Percentiles rank a stretch among this genome's conserved stretches.
phyloP scores from a whole-genome alignment of 1,139 yeast species.

The Saccharomyces hybrid region DNA sequence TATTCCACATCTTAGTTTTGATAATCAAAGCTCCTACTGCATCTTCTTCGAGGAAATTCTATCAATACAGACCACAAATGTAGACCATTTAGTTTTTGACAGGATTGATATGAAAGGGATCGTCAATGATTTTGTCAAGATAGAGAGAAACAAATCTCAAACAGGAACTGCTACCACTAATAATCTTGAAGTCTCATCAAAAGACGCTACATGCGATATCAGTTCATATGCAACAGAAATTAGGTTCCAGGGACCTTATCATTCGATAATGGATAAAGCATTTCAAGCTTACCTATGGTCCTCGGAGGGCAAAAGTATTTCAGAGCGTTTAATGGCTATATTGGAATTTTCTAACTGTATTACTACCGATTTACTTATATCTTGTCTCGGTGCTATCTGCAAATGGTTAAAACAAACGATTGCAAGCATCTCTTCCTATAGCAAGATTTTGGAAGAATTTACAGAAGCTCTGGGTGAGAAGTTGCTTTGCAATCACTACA shows the following conservation, averaged over 20 bases:
- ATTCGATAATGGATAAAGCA: not conserved
- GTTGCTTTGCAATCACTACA: conserved; percentile 17
- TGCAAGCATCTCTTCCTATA: not conserved
- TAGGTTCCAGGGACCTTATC: not conserved
- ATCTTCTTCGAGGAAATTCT: not conserved
- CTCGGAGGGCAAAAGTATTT: not conserved
- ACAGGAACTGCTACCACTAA: not conserved
- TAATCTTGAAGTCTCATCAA: not conserved
- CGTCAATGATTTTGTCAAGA: not conserved
- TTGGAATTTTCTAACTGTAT: not conserved
- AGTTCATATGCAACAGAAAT: not conserved
- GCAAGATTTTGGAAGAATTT: conserved; percentile 10
- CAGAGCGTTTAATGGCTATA: not conserved
- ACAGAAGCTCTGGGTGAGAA: conserved; percentile 22
- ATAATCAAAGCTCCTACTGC: not conserved
- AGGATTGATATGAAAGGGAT: not conserved
- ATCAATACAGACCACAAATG: not conserved
- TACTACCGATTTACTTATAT: conserved; percentile 2
- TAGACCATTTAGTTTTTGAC: not conserved
- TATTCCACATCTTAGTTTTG: not conserved
- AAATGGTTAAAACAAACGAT: conserved; percentile 3
- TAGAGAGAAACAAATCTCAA: not conserved
- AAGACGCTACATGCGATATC: not conserved
- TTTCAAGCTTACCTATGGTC: not conserved
- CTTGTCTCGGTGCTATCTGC: conserved; percentile 4